phyloP scores from a whole-genome alignment of 768 basidiomycete species.

The Floccularia luteovirens region DNA sequence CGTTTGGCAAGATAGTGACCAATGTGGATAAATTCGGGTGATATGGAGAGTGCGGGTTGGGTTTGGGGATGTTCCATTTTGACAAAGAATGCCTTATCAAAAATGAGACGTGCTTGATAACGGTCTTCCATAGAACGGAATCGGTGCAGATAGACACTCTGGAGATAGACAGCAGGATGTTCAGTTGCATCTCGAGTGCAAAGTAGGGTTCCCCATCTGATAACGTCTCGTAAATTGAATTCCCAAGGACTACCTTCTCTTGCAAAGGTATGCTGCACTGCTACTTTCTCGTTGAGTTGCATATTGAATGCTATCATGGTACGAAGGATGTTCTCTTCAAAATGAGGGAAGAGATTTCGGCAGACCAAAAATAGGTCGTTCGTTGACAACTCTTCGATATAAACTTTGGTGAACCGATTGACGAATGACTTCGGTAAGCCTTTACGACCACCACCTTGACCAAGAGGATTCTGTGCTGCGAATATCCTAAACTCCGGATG shows the following conservation, averaged over 20 bases:
- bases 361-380: conserved; percentile 78
- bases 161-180: conserved; percentile 59
- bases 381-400: conserved; percentile 76
- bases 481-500: conserved; percentile 97
- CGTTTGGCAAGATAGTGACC: conserved; percentile 49
- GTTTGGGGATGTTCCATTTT: conserved; percentile 13
- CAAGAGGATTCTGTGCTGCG: conserved; percentile 94
- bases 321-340: conserved; percentile 44
- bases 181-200: conserved; percentile 17
- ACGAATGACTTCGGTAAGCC: conserved; percentile 96
- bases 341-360: conserved; percentile 58
- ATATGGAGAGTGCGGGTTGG: conserved; percentile 31
- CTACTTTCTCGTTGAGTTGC: conserved; percentile 59
- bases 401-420: conserved; percentile 98
- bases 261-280: conserved; percentile 58
- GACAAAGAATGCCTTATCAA: conserved; percentile 41
- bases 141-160: conserved; percentile 74
- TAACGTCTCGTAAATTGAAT: conserved; percentile 92
- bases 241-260: conserved; percentile 91
- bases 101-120: conserved; percentile 37
- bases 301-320: conserved; percentile 82
- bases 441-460: conserved; percentile 95
- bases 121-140: conserved; percentile 77
- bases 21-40: conserved; percentile 48
- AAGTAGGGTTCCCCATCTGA: conserved; percentile 75